Conservation (phyloP, 495 filamentous ascomycete species). For the Amphirosellinia nigrospora region DNA sequence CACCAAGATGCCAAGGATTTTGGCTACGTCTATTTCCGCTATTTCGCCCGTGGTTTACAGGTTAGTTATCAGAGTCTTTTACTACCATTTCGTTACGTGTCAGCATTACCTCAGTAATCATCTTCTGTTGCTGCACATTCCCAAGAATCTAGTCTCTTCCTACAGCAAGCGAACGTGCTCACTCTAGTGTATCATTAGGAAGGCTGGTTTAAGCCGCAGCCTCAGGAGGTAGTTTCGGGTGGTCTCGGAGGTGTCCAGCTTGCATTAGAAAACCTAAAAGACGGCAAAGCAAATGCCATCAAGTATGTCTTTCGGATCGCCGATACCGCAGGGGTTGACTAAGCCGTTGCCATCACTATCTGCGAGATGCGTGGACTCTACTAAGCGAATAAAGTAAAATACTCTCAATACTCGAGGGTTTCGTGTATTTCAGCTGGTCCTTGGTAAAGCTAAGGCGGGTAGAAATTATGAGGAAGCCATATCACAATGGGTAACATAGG, state of each 20-base stretch:
- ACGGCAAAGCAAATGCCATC: background rate
- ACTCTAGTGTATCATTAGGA: background rate
- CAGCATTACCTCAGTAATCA: background rate
- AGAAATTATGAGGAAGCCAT: background rate
- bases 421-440: background rate
- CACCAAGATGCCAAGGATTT: background rate
- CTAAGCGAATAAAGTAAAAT: background rate
- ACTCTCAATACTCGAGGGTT: background rate
- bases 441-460: background rate
- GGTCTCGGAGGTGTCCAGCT: background rate
- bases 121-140: background rate
- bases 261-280: background rate
- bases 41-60: background rate
- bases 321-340: background rate
- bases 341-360: background rate
- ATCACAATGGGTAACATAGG: background rate
- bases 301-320: background rate
- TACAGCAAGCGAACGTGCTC: background rate
- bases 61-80: background rate
- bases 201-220: background rate
- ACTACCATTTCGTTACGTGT: background rate
- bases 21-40: background rate
- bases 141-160: background rate
- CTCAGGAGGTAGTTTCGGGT: background rate
- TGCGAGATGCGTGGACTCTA: background rate